Evolutionary conservation across 2,329 filamentous ascomycete species (phyloP), one percentile per base, ranked within the genome.

Genomic region (Chaetomium strumarium): DNA sequence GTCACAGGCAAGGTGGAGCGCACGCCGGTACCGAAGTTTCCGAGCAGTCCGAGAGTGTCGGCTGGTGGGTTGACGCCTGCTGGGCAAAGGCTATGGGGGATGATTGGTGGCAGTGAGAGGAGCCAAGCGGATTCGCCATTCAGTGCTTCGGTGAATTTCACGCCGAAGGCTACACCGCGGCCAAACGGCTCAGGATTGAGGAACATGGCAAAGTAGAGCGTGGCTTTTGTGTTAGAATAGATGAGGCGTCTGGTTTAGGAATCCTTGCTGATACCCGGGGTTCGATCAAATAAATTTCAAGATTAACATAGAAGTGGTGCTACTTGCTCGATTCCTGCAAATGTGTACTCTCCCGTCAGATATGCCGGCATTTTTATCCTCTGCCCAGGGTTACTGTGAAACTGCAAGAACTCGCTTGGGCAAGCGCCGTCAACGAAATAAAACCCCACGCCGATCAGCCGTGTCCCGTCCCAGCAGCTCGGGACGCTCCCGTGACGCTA

Each of bases 1-100:
- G 75, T 81, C 57, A 81, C 77, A 4, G 83, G 78, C 13, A 86
- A 76, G 60, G 75, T 72, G 12, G 76, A 80, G 31, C 70, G 71
- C 53, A 83, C 80, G 2, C 83, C 84, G 0, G 78, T 84, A n/a
- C 86, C 88, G 9, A 81, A 78, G 60, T 88, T 88, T 56, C 81
- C 84, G 1, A 86, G 83, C 58, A 85, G 81, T 56, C 82, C 83
- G 16, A 72, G 79, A 42, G 73, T 80, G 14, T 70, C 75, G 10
- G 74, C 73, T 5, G 57, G 46, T 16, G 72, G 73, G 5, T 69
- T 91, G 64, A 92, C 88, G 19, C 88, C 89, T 4, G 89, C 89
- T 13, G 89, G 85, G 2, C 80, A 84, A 66, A 76, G 83, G 55
- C 68, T 90, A 33, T 83, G 83, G 73, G 82, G 77, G 58, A 82